Conservation (phyloP, 1,139 yeast genomes). For the Scheffersomyces parashehatae region DNA sequence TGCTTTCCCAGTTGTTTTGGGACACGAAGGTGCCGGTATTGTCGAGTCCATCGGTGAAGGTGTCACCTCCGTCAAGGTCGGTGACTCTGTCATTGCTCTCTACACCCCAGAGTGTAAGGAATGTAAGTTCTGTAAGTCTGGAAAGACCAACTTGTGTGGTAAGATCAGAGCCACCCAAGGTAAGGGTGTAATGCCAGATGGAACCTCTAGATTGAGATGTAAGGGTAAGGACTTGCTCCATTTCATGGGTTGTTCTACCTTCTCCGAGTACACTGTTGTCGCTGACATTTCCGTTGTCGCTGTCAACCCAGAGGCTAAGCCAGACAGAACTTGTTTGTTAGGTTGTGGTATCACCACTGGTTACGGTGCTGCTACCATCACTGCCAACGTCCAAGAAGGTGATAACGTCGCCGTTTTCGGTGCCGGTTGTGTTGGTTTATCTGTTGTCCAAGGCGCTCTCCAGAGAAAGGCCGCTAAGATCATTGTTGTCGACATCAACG, state of each 20-base stretch:
- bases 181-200: conserved; percentile 93
- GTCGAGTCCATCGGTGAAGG: conserved; percentile 94
- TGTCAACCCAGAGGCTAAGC: conserved; percentile 78
- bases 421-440: conserved; percentile 95
- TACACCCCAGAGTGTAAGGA: conserved; percentile 96
- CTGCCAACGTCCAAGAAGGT: conserved; percentile 89
- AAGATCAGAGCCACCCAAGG: conserved; percentile 92
- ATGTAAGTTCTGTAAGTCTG: conserved; percentile 93
- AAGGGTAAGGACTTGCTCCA: conserved; percentile 84
- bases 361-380: conserved; percentile 94
- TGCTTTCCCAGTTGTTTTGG: conserved; percentile 85
- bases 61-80: conserved; percentile 79
- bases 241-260: conserved; percentile 97
- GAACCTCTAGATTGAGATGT: conserved; percentile 82
- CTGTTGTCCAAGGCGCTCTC: conserved; percentile 93
- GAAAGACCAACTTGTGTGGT: conserved; percentile 93
- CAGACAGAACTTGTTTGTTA: conserved; percentile 84
- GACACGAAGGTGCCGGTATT: conserved; percentile 97
- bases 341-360: conserved; percentile 99
- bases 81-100: conserved; percentile 87
- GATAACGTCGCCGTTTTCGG: conserved; percentile 97
- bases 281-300: conserved; percentile 98
- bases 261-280: conserved; percentile 94
- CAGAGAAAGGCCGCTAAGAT: conserved; percentile 79
- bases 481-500: conserved; percentile 86